Base-by-base conservation (phyloP, 2,329 filamentous ascomycete genomes). In the Xylaria sp. region DNA sequence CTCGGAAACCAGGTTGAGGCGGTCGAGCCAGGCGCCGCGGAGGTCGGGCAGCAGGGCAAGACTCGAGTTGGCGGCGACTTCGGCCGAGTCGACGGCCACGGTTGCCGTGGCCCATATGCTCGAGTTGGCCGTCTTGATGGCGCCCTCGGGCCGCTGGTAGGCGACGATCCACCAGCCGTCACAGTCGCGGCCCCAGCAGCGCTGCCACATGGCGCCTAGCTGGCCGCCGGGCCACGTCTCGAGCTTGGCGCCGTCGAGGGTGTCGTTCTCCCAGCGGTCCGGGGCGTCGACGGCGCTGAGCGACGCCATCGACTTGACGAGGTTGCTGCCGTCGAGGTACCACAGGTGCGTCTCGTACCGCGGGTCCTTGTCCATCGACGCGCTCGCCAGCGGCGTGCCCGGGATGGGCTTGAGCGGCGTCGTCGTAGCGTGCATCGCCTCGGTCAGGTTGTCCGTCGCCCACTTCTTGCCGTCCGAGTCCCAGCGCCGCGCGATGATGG, bases 401-500 rank as follows among this genome's bases (percentile, higher is more conserved):
- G 59, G 53, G 1, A 44, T 42, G 11, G 61, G 57, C 13, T 54
- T 56, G 1, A 66, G 47, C 9, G 63, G 63, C 24, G 54, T 48
- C 7, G 59, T 62, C 16, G 64, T 63, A 19, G 52, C 54, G 8
- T 47, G 45, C 42, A 63, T 54, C 45, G 62, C 41, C 17, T 59
- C 52, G 7, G 63, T 64, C 19, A 67, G 49, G 41, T 67, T 67
- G 44, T 62, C 57, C 38, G 64, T 66, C 39, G 44, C 53, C 65
- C 65, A 67, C n/a, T 54, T 49, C 7, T 57, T 63, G 43, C 54
- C 52, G 21, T 57, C 17, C 11, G 62, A 63, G 18, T 63, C 53
- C 62, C 62, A 64, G 16, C 59, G 54, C 18, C 60, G 50, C 1
- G 57, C 58, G 43, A 64, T 56, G 39, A 64, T 52, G 20, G 52